Base-by-base conservation (phyloP, 352 stramenopile genomes). In the Phytophthora pini region DNA sequence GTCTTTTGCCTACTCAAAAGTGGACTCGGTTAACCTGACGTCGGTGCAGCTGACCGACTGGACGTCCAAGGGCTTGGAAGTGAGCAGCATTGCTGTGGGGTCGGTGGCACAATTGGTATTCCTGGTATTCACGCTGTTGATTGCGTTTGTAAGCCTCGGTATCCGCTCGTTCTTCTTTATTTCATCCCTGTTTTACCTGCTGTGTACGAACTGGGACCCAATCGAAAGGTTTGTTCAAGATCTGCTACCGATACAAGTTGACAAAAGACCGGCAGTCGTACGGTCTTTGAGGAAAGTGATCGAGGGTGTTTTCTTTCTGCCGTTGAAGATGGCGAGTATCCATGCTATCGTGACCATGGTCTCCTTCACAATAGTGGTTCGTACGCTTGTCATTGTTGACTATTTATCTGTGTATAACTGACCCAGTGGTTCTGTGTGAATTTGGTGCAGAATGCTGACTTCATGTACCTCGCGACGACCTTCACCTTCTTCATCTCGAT, bases 401-500 rank as follows among this genome's bases (percentile, higher is more conserved):
- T 13, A 32, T 38, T 24, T 11, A 34, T 20, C 24, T 52, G 45
- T 17, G 26, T 15, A 15, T 52, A 39, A 39, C 45, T 31, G 22
- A 11, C 38, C n/a, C 17, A 27, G 46, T 47, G 22, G n/a, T 50
- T 24, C 49, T 49, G 32, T 61, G 7, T 44, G 34, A 38, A 50
- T 41, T n/a, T 3, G 63, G 8, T 41, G 17, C 56, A 94, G 87
- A 86, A 91, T 66, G 86, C 84, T 6, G 88, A 96, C 49, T 96
- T 94, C 48, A 87, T 94, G 60, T 96, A 94, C 52, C 71, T 96
- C 6, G 88, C 82, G 10, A 94, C 88, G 27, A 91, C 88, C 3
- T 72, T 94, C 29, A 93, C 88, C 9, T 96, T 96, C 61, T 88
- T 96, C 60, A 92, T 96, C 60, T 96, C 88, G 8, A 94, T 96